Evolutionary conservation across 768 basidiomycete species (phyloP).

Genomic region (Bullera alba): DNA sequence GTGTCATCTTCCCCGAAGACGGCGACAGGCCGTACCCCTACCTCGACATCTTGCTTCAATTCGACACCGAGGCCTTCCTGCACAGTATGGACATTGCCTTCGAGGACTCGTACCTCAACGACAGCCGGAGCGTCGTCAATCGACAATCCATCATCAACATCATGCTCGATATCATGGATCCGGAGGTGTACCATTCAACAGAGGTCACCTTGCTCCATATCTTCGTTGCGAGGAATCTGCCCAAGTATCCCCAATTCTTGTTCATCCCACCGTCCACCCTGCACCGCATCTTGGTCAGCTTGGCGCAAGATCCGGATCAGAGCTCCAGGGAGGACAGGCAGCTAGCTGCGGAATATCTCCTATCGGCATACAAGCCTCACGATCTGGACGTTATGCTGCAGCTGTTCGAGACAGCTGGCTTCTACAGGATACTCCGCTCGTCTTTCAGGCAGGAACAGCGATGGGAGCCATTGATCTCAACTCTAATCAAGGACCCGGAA

Average conservation of each 20-base stretch:
- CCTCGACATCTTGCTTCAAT: slow-evolving; percentile 68
- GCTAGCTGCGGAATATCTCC: slow-evolving; percentile 83
- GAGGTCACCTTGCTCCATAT: slow-evolving; percentile 85
- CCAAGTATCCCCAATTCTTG: slow-evolving; percentile 84
- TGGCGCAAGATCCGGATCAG: slow-evolving; percentile 66
- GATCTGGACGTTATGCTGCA: slow-evolving; percentile 60
- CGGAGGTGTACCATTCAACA: slow-evolving; percentile 15
- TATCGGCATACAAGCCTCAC: slow-evolving; percentile 83
- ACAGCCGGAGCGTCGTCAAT: slow-evolving; percentile 58
- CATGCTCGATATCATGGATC: slow-evolving; percentile 62
- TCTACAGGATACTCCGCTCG: slow-evolving; percentile 79
- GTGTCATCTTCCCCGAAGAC: slow-evolving; percentile 67
- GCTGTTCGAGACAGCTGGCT: slow-evolving; percentile 74
- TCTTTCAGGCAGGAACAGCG: slow-evolving; percentile 68
- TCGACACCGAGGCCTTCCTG: slow-evolving; percentile 88
- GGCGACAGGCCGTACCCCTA: slow-evolving; percentile 85
- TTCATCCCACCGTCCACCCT: slow-evolving; percentile 61
- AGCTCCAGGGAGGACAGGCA: slow-evolving; percentile 88
- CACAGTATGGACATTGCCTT: slow-evolving; percentile 91
- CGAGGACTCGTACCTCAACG: slow-evolving; percentile 85
- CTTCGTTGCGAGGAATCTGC: slow-evolving; percentile 90
- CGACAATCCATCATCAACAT: slow-evolving; percentile 78
- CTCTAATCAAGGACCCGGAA: slow-evolving; percentile 68
- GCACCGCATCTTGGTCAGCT: slow-evolving; percentile 67
- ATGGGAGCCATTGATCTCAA: slow-evolving; percentile 68